Evolutionary conservation across 2,329 filamentous ascomycete species (phyloP).

Genomic region (Camillea tinctor): DNA sequence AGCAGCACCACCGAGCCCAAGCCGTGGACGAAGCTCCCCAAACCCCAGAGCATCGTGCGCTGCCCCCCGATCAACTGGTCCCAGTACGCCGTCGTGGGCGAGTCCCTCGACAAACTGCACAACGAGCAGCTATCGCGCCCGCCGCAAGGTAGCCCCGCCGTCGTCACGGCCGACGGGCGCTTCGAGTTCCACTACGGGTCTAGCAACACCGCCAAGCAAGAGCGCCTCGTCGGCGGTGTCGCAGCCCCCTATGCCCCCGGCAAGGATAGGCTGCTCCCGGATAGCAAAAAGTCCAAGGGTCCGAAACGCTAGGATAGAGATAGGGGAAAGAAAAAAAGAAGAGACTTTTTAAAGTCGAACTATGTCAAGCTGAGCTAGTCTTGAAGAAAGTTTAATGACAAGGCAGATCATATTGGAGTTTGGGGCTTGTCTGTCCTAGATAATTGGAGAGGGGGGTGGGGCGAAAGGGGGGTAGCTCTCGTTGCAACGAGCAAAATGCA

Average conservation of each 20-base stretch:
- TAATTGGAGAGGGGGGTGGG: no score
- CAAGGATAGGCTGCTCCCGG: conserved; percentile 45
- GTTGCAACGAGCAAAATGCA: no score
- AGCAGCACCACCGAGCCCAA: conserved; percentile 11
- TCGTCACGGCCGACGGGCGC: conserved; percentile 41
- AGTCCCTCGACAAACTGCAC: conserved; percentile 80
- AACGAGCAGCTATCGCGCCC: conserved; percentile 72
- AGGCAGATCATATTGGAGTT: no score
- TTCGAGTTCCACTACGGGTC: conserved; percentile 50
- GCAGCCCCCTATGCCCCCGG: conserved; percentile 56
- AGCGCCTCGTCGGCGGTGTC: conserved; percentile 51
- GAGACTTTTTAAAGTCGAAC: not conserved
- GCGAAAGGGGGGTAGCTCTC: no score
- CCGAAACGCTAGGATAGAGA: conserved; percentile 25
- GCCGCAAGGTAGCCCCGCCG: conserved; percentile 51
- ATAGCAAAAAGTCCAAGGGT: conserved; percentile 32
- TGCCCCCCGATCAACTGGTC: conserved; percentile 92
- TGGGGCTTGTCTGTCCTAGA: no score
- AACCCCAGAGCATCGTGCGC: conserved; percentile 77
- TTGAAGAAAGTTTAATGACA: no score
- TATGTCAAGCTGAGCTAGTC: not conserved
- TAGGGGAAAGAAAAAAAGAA: not conserved
- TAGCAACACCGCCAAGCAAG: conserved; percentile 37
- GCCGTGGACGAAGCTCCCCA: conserved; percentile 66
- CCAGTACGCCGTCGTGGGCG: conserved; percentile 87